Base-by-base conservation (phyloP, 1,139 yeast genomes). In the Yamadazyma jaroonii region DNA sequence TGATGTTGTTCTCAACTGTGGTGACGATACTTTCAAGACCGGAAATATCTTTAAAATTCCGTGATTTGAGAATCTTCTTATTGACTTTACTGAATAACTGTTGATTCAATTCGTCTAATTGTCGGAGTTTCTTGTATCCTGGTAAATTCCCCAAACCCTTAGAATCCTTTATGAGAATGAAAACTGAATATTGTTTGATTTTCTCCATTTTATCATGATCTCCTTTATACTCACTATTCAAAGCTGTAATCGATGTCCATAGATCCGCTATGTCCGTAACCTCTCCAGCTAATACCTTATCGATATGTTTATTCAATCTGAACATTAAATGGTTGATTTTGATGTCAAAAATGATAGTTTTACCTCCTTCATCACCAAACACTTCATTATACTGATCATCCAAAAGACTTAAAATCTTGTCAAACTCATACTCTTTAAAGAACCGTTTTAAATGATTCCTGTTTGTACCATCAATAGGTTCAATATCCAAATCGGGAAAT, bases 381-480 rank as follows among this genome's bases (percentile, higher is more conserved):
- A 79, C 61, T 0, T 53, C 57, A 0, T 81, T 78, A 48, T 77
- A 76, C 36, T 72, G 65, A 9, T 54, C 38, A 7, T 62, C 54
- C 3, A 81, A 58, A 39, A 72, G 64, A 28, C 61, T 54, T 32
- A 77, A 52, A 3, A 81, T 77, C 12, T 47, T 53, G 29, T 72
- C 77, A 43, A 81, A 72, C 29, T 80, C 67, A 25, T 78, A 74
- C 1, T 64, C 57, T 11, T 67, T 47, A 28, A 82, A 56, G 35
- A 59, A 63, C 17, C 63, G 57, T 39, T 82, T 67, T 22, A 84
- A 63, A 10, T 65, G 57, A 45, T 79, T 82, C 39, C 92, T 71
- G 25, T 67, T 61, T 17, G 57, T 56, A 11, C 79, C 61, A 40
- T 73, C 69, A 4, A 46, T 37, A 8, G 41, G 26, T 9, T 43